Conservation (phyloP, 164 flowering plant species). For the Tetracentron sinense region DNA sequence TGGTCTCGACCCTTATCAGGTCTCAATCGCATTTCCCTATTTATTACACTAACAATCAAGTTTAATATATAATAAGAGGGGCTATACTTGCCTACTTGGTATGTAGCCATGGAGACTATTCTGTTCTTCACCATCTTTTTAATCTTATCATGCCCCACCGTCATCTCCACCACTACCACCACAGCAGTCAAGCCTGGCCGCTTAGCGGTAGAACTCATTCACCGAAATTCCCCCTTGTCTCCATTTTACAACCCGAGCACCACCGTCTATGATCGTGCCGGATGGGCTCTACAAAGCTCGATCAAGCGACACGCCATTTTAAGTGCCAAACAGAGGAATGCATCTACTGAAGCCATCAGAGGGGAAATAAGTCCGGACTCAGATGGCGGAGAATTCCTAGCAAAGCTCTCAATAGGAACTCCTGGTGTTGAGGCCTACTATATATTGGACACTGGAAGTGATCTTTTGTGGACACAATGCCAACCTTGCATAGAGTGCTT, state of each 20-base stretch:
- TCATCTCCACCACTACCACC: neutral
- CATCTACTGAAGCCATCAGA: neutral
- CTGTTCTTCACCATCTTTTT: neutral
- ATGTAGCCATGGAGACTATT: no score
- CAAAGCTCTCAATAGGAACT: conserved; percentile 24
- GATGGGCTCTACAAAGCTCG: conserved; percentile 5
- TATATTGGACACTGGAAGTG: conserved; percentile 29
- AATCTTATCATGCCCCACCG: no score
- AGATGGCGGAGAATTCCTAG: neutral
- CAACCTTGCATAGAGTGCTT: conserved; percentile 27
- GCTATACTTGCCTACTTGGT: no score
- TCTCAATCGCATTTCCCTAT: no score
- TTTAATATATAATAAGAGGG: no score
- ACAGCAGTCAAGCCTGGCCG: neutral
- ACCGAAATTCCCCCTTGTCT: conserved; percentile 15
- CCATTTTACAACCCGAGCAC: conserved; percentile 9
- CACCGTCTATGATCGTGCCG: neutral
- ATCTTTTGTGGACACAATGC: conserved; percentile 36
- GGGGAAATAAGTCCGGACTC: neutral
- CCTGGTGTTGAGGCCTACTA: conserved; percentile 24
- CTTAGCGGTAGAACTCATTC: conserved; percentile 9
- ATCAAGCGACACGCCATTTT: conserved; percentile 2
- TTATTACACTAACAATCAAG: no score
- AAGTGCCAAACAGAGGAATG: neutral
- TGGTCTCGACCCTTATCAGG: no score